Evolutionary conservation across 2,329 filamentous ascomycete genomes (phyloP).

Genomic region (Epichloe bromicola): DNA sequence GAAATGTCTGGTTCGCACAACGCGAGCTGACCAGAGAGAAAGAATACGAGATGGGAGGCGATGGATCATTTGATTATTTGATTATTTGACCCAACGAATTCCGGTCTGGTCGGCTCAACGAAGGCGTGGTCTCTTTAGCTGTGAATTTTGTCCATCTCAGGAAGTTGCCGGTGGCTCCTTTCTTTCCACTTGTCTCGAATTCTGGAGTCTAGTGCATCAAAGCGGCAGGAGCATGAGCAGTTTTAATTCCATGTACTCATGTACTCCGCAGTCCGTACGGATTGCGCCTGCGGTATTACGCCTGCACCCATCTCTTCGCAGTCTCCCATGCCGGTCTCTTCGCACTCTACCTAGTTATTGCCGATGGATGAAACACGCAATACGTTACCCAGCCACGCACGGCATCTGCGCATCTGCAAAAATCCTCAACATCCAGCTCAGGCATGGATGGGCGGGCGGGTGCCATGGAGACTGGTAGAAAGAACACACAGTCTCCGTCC

Average conservation of each 20-base stretch:
- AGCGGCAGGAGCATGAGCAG: background rate
- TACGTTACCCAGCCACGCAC: background rate
- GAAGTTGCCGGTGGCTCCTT: conserved; percentile 1
- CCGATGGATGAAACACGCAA: background rate
- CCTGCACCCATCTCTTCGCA: too few relatives aligned
- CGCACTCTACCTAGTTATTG: too few relatives aligned
- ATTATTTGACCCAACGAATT: background rate
- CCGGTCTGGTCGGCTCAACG: background rate
- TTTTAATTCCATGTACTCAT: background rate
- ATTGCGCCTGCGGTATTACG: too few relatives aligned
- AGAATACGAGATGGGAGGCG: conserved; percentile 6
- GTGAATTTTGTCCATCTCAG: background rate
- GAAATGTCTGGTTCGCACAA: background rate
- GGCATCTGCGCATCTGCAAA: background rate
- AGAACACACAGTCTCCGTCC: background rate
- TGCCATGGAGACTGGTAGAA: background rate
- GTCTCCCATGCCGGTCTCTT: too few relatives aligned
- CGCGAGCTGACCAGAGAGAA: background rate
- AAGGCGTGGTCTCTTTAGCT: background rate
- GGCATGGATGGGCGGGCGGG: background rate
- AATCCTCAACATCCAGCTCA: background rate
- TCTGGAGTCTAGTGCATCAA: background rate
- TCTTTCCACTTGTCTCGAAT: background rate
- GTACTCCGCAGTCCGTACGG: too few relatives aligned
- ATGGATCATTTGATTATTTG: background rate